A percentile compares a stretch with the other conserved stretches of the same genome.
Conservation (phyloP, 306 rosid genomes). For the Mimosa bimucronata region DNA sequence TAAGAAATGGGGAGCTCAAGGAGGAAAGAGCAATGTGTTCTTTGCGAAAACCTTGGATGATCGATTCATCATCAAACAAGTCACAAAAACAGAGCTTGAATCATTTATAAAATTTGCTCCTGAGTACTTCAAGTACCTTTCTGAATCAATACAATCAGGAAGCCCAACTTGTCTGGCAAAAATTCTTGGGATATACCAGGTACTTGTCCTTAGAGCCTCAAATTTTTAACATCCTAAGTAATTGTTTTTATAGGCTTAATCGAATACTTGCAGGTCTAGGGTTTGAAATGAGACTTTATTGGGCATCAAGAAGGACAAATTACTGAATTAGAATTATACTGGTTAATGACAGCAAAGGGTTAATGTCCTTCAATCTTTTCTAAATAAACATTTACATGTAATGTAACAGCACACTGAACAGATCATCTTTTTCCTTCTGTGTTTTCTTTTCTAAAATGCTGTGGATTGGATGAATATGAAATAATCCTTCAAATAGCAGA, state of each 20-base stretch:
- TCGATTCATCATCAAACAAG: conserved; percentile 87
- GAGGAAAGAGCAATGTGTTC: conserved; percentile 97
- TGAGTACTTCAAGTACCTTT: conserved; percentile 82
- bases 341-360: background rate
- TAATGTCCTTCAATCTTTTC: background rate
- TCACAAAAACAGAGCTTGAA: conserved; percentile 93
- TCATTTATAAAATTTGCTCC: conserved; percentile 88
- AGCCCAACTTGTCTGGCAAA: conserved; percentile 97
- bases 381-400: background rate
- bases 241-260: background rate
- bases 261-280: background rate
- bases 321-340: background rate
- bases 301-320: conserved; percentile 1
- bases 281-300: background rate
- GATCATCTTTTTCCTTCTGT: background rate
- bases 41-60: conserved; percentile 97
- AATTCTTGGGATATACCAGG: conserved; percentile 98
- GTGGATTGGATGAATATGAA: conserved; percentile 1
- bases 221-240: conserved; percentile 20
- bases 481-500: background rate
- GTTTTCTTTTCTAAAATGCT: background rate
- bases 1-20: conserved; percentile 98
- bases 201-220: conserved; percentile 41
- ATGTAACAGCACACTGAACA: background rate
- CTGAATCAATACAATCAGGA: conserved; percentile 69